Evolutionary conservation across 345 rosid species (phyloP).

Genomic region (Combretum micranthum): DNA sequence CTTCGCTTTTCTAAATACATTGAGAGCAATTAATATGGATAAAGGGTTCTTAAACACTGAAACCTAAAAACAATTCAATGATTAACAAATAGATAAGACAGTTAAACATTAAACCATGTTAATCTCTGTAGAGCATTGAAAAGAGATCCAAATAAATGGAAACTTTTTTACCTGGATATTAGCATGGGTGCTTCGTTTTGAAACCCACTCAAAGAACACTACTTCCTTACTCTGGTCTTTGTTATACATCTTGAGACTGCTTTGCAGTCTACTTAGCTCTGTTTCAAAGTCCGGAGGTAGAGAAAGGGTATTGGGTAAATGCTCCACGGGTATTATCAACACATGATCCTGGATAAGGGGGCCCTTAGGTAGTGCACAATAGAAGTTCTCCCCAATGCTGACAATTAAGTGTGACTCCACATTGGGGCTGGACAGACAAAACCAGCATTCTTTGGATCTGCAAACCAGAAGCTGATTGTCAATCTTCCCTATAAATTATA

Average conservation of each 20-base stretch:
- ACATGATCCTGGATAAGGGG: conserved; percentile 70
- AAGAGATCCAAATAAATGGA: too few relatives aligned
- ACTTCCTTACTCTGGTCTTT: conserved; percentile 60
- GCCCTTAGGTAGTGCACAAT: conserved; percentile 86
- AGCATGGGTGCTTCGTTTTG: conserved; percentile 72
- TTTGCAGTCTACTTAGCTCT: conserved; percentile 56
- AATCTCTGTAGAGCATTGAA: too few relatives aligned
- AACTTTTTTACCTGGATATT: conserved; percentile 65
- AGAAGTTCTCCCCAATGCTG: conserved; percentile 68
- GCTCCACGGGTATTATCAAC: conserved; percentile 68
- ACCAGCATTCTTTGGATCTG: conserved; percentile 89
- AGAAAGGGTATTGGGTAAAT: conserved; percentile 60
- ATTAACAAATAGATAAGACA: background rate
- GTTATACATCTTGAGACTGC: conserved; percentile 54
- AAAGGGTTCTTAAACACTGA: too few relatives aligned
- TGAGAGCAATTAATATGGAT: too few relatives aligned
- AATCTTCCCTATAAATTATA: conserved; percentile 1
- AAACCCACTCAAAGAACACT: conserved; percentile 82
- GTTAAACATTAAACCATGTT: too few relatives aligned
- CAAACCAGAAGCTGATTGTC: conserved; percentile 17
- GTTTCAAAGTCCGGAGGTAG: conserved; percentile 45
- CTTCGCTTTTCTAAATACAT: too few relatives aligned
- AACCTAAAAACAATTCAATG: too few relatives aligned
- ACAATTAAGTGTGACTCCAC: conserved; percentile 71
- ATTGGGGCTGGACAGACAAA: conserved; percentile 75